These are phyloP conservation scores for Daldinia eschscholtzii DNA, from an alignment of 2,329 filamentous ascomycete species.

Conservation along the genomic window DNA sequence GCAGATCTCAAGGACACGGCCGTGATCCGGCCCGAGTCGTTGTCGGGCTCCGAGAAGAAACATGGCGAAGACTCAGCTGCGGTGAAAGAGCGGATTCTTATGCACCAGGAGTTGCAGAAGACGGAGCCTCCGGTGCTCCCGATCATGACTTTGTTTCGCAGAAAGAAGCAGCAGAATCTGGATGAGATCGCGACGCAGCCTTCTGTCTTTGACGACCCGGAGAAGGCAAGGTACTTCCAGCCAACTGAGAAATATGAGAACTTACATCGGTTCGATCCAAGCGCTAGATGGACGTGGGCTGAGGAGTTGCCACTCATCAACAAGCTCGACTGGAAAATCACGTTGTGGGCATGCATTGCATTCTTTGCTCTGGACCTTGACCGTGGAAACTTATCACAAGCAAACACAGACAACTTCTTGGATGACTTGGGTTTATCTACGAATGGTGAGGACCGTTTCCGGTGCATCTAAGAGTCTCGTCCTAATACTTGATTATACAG, in stretches of 20 bases:
- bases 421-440: conserved; percentile 53
- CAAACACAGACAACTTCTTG: conserved; percentile 53
- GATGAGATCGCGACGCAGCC: conserved; percentile 57
- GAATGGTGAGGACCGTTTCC: conserved; percentile 46
- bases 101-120: conserved; percentile 42
- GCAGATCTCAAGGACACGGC: conserved; percentile 31
- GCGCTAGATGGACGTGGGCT: conserved; percentile 51
- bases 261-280: conserved; percentile 50
- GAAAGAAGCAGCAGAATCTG: conserved; percentile 36
- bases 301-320: conserved; percentile 48
- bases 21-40: conserved; percentile 31
- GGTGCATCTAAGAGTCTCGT: conserved; percentile 14
- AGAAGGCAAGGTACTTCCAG: conserved; percentile 55
- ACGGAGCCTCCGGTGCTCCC: conserved; percentile 45
- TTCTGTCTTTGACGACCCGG: conserved; percentile 59
- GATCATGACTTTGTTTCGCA: conserved; percentile 45
- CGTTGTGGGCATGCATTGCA: conserved; percentile 65
- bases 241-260: conserved; percentile 51
- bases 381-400: conserved; percentile 58
- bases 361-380: conserved; percentile 67
- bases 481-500: conserved; percentile 34
- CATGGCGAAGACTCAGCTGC: conserved; percentile 20
- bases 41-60: conserved; percentile 31
- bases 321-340: conserved; percentile 65
- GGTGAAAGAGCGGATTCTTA: conserved; percentile 31